Evolutionary conservation across 140 eudicot species (phyloP).

Genomic region (Oenanthe javanica): DNA sequence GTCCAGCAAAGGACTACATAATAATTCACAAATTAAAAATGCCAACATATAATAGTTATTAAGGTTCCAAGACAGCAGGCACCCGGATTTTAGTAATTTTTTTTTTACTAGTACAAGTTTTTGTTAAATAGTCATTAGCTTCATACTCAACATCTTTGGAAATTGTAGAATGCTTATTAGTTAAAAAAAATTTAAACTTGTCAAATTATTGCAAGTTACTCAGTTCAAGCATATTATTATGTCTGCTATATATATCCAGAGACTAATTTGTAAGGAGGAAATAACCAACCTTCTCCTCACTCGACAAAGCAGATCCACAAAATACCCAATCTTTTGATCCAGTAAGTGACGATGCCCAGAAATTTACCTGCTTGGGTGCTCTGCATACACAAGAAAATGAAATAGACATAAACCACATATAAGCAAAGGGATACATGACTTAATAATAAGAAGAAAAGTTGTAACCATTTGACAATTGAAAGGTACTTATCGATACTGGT

Average conservation of each 20-base stretch:
- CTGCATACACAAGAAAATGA: conserved; percentile 20
- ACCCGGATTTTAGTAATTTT: not conserved
- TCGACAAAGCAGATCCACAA: conserved; percentile 77
- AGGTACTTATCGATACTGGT: not conserved
- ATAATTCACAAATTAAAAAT: not conserved
- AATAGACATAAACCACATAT: not conserved
- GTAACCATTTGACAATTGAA: not conserved
- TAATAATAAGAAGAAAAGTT: not conserved
- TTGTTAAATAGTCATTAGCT: not conserved
- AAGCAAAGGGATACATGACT: not conserved
- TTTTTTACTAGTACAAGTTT: not conserved
- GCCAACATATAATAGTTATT: not conserved
- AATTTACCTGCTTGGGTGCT: conserved; percentile 13
- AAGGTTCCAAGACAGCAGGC: not conserved
- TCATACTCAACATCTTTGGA: not conserved
- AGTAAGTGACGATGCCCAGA: conserved; percentile 26
- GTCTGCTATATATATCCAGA: not conserved
- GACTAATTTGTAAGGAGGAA: not conserved
- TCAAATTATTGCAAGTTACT: not conserved
- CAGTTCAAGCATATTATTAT: not conserved
- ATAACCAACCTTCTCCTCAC: conserved; percentile 57
- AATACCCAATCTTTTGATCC: conserved; percentile 47
- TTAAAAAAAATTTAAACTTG: not conserved
- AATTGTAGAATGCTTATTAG: not conserved
- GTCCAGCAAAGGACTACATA: not conserved